Evolutionary conservation across 108 stramenopile genomes (phyloP).

Genomic region (Nitzschia sp.): DNA sequence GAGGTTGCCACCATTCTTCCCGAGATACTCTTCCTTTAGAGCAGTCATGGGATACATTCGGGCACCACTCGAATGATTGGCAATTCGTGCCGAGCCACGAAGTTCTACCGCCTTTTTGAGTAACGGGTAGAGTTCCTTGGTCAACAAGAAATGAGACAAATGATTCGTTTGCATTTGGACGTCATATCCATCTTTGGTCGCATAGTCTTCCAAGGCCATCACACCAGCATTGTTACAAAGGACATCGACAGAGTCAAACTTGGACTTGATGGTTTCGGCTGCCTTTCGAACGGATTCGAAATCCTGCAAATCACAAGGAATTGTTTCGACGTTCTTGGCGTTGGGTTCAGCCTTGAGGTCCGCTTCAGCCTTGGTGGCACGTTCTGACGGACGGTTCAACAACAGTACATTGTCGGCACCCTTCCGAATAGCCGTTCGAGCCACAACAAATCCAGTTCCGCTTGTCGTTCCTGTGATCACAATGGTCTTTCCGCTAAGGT

Average conservation of each 20-base stretch:
- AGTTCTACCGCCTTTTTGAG: constrained; percentile 19
- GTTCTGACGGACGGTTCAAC: constrained; percentile 19
- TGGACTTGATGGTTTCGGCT: constrained; percentile 27
- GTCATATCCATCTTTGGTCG: constrained; percentile 62
- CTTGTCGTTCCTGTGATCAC: constrained; percentile 34
- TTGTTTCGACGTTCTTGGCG: constrained; percentile 29
- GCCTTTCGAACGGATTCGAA: constrained; percentile 45
- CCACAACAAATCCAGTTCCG: constrained; percentile 30
- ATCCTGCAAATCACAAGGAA: constrained; percentile 47
- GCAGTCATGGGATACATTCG: constrained; percentile 25
- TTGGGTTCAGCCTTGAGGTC: constrained; percentile 15
- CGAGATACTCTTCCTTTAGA: constrained; percentile 52
- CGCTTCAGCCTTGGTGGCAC: background rate
- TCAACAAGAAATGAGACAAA: constrained; percentile 61
- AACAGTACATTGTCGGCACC: constrained; percentile 25
- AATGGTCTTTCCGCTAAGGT: constrained; percentile 30
- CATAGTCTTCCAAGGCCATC: constrained; percentile 43
- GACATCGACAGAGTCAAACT: constrained; percentile 33
- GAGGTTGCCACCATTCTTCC: constrained; percentile 41
- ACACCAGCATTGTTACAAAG: constrained; percentile 59
- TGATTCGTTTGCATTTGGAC: constrained; percentile 56
- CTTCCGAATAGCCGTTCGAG: constrained; percentile 19
- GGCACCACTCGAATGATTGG: constrained; percentile 38
- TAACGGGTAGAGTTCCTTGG: constrained; percentile 45
- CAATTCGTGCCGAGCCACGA: constrained; percentile 51